Conservation (phyloP, 2,329 filamentous ascomycete genomes). For the Aspergillus piperis region DNA sequence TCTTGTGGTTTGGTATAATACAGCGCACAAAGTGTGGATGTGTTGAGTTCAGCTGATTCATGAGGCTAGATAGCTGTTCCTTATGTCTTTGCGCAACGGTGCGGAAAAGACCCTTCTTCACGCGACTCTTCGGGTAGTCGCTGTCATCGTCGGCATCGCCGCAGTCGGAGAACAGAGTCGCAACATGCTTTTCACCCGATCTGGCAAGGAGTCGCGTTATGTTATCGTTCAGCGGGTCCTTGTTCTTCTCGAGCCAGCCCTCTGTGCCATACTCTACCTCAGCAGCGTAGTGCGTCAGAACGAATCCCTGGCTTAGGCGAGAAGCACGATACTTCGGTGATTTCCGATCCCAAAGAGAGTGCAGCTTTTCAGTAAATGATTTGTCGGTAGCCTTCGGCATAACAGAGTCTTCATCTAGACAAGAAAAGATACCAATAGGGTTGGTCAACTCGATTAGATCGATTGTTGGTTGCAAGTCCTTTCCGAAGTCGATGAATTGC, state of each 20-base stretch:
- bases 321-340: slow-evolving; percentile 89
- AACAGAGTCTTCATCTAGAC: slow-evolving; percentile 93
- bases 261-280: slow-evolving; percentile 97
- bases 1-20: slow-evolving; percentile 97
- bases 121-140: slow-evolving; percentile 70
- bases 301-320: slow-evolving; percentile 85
- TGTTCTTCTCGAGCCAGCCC: slow-evolving; percentile 98
- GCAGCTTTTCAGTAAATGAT: slow-evolving; percentile 96
- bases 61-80: slow-evolving; percentile 94
- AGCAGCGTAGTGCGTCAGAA: slow-evolving; percentile 94
- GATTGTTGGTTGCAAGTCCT: slow-evolving; percentile 94
- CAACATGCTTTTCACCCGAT: slow-evolving; percentile 81
- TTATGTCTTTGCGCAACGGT: slow-evolving; percentile 97
- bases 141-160: slow-evolving; percentile 75
- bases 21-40: slow-evolving; percentile 98
- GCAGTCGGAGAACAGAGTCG: slow-evolving; percentile 83
- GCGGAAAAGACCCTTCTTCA: slow-evolving; percentile 96
- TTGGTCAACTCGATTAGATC: slow-evolving; percentile 95
- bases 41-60: slow-evolving; percentile 90
- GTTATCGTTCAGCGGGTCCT: slow-evolving; percentile 96
- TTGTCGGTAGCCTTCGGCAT: slow-evolving; percentile 99
- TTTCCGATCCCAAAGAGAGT: slow-evolving; percentile 94
- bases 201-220: slow-evolving; percentile 82
- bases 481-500: slow-evolving; percentile 99
- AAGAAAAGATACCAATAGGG: slow-evolving; percentile 98